Evolutionary conservation across 371 early-diverging fungal genomes (phyloP).

Genomic region (Spraguea lophii): DNA sequence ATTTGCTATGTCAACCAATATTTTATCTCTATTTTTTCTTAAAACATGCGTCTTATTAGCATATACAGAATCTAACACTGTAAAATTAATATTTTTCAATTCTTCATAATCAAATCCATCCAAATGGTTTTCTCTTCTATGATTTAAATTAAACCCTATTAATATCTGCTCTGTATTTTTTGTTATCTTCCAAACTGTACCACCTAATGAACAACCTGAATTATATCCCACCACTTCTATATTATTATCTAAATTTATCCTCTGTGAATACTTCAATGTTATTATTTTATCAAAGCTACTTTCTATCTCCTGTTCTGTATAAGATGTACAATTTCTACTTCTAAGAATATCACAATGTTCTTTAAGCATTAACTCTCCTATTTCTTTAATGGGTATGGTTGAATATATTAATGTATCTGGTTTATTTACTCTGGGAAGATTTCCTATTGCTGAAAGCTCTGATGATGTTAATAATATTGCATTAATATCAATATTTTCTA

Average conservation of each 20-base stretch:
- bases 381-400: slow-evolving; percentile 69
- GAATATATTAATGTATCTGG: slow-evolving; percentile 68
- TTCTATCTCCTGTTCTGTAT: slow-evolving; percentile 56
- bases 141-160: slow-evolving; percentile 81
- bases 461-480: slow-evolving; percentile 70
- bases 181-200: slow-evolving; percentile 79
- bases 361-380: slow-evolving; percentile 59
- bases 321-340: slow-evolving; percentile 44
- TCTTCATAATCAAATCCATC: slow-evolving; percentile 54
- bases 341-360: slow-evolving; percentile 55
- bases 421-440: slow-evolving; percentile 63
- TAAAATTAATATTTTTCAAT: slow-evolving; percentile 56
- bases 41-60: slow-evolving; percentile 46
- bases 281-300: slow-evolving; percentile 60
- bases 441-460: slow-evolving; percentile 66
- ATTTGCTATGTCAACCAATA: slow-evolving; percentile 43
- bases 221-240: slow-evolving; percentile 69
- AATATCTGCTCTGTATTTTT: slow-evolving; percentile 73
- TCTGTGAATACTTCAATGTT: slow-evolving; percentile 69
- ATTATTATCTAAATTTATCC: slow-evolving; percentile 57
- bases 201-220: slow-evolving; percentile 86
- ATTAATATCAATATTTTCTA: slow-evolving; percentile 53
- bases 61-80: slow-evolving; percentile 58
- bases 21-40: slow-evolving; percentile 26
- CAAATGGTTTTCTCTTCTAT: slow-evolving; percentile 58